Percentiles rank a stretch among this genome's conserved stretches.
phyloP scores from a whole-genome alignment of 768 basidiomycete species.

The Flagelloscypha sp. region DNA sequence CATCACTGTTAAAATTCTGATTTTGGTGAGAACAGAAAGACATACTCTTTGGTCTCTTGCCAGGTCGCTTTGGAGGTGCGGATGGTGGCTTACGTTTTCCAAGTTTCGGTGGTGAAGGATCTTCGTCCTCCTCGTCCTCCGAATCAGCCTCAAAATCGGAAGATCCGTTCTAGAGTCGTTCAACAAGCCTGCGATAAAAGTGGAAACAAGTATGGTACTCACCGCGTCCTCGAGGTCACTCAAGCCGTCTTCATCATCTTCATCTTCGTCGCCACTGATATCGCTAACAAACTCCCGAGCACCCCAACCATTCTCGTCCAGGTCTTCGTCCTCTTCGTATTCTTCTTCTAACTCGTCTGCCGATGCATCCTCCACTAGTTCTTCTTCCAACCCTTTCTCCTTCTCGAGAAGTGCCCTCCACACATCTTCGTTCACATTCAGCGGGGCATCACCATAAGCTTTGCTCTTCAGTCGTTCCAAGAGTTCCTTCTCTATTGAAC shows the following conservation, averaged over 20 bases:
- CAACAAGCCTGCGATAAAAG: background rate
- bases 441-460: conserved; percentile 93
- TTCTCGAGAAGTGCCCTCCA: conserved; percentile 89
- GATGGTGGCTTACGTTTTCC: conserved; percentile 63
- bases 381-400: conserved; percentile 51
- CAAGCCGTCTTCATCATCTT: conserved; percentile 52
- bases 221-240: conserved; percentile 64
- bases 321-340: conserved; percentile 39
- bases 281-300: conserved; percentile 55
- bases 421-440: conserved; percentile 96
- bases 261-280: conserved; percentile 50
- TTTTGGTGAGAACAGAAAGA: conserved; percentile 10
- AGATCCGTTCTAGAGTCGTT: background rate
- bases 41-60: conserved; percentile 56
- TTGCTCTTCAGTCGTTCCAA: conserved; percentile 93
- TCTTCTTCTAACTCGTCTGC: conserved; percentile 54
- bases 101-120: conserved; percentile 35
- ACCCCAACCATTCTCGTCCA: too few species aligned
- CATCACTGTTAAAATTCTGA: conserved; percentile 2
- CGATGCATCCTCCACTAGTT: conserved; percentile 38
- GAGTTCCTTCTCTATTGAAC: conserved; percentile 91
- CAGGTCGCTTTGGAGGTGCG: conserved; percentile 39
- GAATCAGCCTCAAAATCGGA: conserved; percentile 28
- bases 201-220: conserved; percentile 31
- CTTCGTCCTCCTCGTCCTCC: conserved; percentile 38